Conservation (phyloP, 2,329 filamentous ascomycete genomes). For the Seiridium cupressi region DNA sequence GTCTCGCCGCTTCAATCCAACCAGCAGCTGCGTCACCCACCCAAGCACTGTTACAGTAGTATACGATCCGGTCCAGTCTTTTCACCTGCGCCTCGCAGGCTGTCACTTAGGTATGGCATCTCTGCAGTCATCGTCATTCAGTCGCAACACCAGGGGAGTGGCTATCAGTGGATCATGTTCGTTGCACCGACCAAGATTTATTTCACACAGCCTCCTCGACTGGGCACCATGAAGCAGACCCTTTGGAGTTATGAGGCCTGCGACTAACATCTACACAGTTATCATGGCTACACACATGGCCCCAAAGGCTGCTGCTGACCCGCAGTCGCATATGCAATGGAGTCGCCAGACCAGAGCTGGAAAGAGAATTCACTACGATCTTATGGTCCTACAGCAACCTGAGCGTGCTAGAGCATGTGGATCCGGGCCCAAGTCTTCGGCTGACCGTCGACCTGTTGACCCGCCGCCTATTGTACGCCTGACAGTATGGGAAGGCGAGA, state of each 20-base stretch:
- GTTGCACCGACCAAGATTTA: no score
- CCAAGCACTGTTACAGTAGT: no score
- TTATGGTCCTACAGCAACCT: constrained; percentile 90
- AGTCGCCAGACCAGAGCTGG: constrained; percentile 68
- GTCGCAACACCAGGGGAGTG: neutral
- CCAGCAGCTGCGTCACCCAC: no score
- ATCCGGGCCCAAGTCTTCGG: constrained; percentile 87
- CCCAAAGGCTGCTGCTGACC: neutral
- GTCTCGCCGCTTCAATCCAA: no score
- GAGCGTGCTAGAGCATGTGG: constrained; percentile 93
- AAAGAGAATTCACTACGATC: constrained; percentile 73
- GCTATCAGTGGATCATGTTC: no score
- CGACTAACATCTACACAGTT: neutral
- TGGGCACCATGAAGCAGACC: no score
- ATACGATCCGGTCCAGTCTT: neutral
- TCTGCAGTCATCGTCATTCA: neutral
- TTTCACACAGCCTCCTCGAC: no score
- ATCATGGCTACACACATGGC: constrained; percentile 2
- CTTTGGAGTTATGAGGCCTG: neutral
- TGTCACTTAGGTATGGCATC: neutral
- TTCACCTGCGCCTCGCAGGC: neutral
- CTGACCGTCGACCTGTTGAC: constrained; percentile 89
- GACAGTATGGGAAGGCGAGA: constrained; percentile 73
- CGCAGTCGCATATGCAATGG: neutral
- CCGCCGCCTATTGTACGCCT: constrained; percentile 93